These are phyloP conservation scores for Wolfiporia cocos DNA, from an alignment of 1,284 basidiomycete species.

Conservation along the genomic window DNA sequence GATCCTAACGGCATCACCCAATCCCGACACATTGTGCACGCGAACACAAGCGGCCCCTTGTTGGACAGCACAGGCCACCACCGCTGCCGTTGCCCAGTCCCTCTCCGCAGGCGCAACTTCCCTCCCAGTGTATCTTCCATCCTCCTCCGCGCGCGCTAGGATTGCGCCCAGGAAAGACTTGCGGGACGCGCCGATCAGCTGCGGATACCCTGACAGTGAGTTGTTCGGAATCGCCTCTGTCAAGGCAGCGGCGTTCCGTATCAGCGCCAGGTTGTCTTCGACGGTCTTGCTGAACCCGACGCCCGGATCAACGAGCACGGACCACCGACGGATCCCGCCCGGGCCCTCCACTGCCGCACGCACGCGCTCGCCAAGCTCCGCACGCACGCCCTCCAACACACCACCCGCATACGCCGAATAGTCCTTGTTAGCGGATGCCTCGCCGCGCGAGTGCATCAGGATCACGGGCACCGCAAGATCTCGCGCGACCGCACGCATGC, in stretches of 20 bases:
- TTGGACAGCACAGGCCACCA: conserved; percentile 72
- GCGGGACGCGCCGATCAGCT: conserved; percentile 75
- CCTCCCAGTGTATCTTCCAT: conserved; percentile 37
- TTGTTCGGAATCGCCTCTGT: conserved; percentile 41
- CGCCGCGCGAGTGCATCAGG: conserved; percentile 92
- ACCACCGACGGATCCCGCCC: conserved; percentile 84
- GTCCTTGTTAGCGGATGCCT: conserved; percentile 68
- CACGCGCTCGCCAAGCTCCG: conserved; percentile 73
- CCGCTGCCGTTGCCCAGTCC: conserved; percentile 77
- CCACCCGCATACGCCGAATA: conserved; percentile 48
- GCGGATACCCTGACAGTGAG: conserved; percentile 58
- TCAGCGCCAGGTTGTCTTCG: conserved; percentile 68
- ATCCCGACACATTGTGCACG: conserved; percentile 79
- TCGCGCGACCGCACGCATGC: conserved; percentile 68
- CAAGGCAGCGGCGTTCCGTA: conserved; percentile 49
- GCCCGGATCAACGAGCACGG: conserved; percentile 90
- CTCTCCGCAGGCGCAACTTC: conserved; percentile 59
- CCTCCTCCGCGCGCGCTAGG: conserved; percentile 37
- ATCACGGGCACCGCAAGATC: conserved; percentile 67
- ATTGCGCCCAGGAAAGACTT: conserved; percentile 81
- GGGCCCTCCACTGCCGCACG: conserved; percentile 61
- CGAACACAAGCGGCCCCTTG: conserved; percentile 73
- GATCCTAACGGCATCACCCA: conserved; percentile 55
- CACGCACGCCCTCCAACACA: conserved; percentile 66
- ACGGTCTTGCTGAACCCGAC: conserved; percentile 92